A percentile compares a stretch with the other conserved stretches of the same genome.
Conservation (phyloP, 371 early-diverging fungal species). For the Haplosporangium sp. region DNA sequence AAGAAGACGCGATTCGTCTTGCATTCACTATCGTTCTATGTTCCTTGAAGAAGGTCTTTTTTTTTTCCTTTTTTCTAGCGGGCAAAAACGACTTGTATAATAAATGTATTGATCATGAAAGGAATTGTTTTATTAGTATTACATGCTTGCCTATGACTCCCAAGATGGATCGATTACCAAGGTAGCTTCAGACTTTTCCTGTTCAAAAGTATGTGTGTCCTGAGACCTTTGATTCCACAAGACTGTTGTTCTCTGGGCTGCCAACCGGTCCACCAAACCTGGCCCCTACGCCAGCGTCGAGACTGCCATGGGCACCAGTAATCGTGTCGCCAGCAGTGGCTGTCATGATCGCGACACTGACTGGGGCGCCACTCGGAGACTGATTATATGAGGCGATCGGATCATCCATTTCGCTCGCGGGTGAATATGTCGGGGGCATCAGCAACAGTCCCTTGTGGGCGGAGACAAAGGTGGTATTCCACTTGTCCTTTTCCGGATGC, state of each 20-base stretch:
- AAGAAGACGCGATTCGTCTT: not conserved
- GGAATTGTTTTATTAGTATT: not conserved
- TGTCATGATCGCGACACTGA: too few species aligned
- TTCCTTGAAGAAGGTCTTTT: not conserved
- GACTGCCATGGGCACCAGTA: not conserved
- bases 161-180: too few species aligned
- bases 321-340: not conserved
- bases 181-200: too few species aligned
- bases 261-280: not conserved
- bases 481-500: not conserved
- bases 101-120: too few species aligned
- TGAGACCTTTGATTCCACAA: not conserved
- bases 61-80: not conserved
- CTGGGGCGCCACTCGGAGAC: not conserved
- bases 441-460: not conserved
- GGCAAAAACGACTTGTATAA: not conserved
- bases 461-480: not conserved
- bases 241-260: not conserved
- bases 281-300: not conserved
- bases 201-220: not conserved
- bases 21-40: not conserved
- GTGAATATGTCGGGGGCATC: not conserved
- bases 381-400: not conserved
- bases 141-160: too few species aligned
- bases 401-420: conserved; percentile 12